phyloP scores from a whole-genome alignment of 176 grass and related monocot species.

The Aegilops longissima region DNA sequence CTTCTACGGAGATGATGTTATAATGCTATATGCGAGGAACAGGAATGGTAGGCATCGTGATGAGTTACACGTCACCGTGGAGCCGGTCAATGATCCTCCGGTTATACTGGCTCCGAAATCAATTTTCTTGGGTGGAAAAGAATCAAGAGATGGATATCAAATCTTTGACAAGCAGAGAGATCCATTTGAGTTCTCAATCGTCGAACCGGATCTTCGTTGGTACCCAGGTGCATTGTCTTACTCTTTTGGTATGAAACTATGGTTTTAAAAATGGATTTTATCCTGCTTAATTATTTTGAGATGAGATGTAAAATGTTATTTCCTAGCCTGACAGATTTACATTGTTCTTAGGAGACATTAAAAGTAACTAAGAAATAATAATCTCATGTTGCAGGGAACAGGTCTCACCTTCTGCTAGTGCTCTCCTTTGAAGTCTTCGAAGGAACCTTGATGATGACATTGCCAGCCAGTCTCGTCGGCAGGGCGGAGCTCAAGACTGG shows the following conservation, averaged over 20 bases:
- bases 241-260: neutral
- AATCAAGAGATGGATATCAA: slow-evolving; percentile 48
- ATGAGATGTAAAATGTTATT: neutral
- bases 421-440: slow-evolving; percentile 72
- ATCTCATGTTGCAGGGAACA: slow-evolving; percentile 50
- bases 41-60: slow-evolving; percentile 50
- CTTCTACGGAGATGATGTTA: slow-evolving; percentile 70
- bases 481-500: slow-evolving; percentile 47
- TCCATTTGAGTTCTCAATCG: slow-evolving; percentile 56
- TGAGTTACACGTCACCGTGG: slow-evolving; percentile 50
- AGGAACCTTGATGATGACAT: slow-evolving; percentile 44
- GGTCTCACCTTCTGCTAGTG: slow-evolving; percentile 57
- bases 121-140: slow-evolving; percentile 53
- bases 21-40: slow-evolving; percentile 48
- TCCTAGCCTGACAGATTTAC: neutral
- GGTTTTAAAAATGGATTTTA: neutral
- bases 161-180: slow-evolving; percentile 71
- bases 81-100: slow-evolving; percentile 76
- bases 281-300: neutral
- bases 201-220: slow-evolving; percentile 60
- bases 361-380: neutral
- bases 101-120: slow-evolving; percentile 62
- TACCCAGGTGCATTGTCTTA: slow-evolving; percentile 54
- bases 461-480: slow-evolving; percentile 41
- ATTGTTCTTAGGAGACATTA: neutral